Base-by-base conservation (phyloP, 139 green algal genomes). In the Volvox africanus region DNA sequence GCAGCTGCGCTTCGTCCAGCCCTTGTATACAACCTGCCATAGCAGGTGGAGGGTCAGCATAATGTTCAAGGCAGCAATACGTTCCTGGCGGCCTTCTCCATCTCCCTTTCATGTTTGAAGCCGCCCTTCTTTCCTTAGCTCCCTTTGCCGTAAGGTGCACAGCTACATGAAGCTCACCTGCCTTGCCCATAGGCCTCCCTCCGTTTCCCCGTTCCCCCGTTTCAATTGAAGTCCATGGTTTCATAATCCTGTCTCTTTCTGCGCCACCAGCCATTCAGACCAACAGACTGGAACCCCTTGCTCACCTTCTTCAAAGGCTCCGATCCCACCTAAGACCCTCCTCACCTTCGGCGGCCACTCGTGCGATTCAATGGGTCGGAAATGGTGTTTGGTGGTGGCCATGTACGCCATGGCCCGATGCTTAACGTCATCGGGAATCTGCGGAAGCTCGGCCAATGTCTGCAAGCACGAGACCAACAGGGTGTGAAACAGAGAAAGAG, bases 271-370 rank as follows among this genome's bases (percentile, higher is more conserved):
- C 28, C 71, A 80, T 21, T 37, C 28, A 36, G 0, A 82, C n/a
- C 11, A 11, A 61, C 76, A 82, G 0, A 16, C 65, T 12, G 21
- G 65, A 9, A 28, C 65, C 21, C 11, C 65, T 12, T 73, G 21
- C 24, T 73, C 11, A 2, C 21, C 65, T 28, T 24, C 65, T 19
- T 73, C 65, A 24, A 28, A 24, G 21, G 5, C 65, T 2, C 65
- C 2, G 24, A 9, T 28, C 65, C 11, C 2, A 24, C 65, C 16
- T 24, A 24, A 24, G 21, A 30, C 65, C 11, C 24, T 19, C 62
- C 73, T 28, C 30, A 90, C 76, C 87, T 91, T 91, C 13, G 87
- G 87, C 55, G 87, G 87, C 87, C 87, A 91, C 87, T 91, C 87
- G 16, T 79, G 37, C 61, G 87, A 32, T 77, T 91, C 87, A 9